Evolutionary conservation across 1,284 basidiomycete genomes (phyloP).

Genomic region (Ceratobasidium theobromae): DNA sequence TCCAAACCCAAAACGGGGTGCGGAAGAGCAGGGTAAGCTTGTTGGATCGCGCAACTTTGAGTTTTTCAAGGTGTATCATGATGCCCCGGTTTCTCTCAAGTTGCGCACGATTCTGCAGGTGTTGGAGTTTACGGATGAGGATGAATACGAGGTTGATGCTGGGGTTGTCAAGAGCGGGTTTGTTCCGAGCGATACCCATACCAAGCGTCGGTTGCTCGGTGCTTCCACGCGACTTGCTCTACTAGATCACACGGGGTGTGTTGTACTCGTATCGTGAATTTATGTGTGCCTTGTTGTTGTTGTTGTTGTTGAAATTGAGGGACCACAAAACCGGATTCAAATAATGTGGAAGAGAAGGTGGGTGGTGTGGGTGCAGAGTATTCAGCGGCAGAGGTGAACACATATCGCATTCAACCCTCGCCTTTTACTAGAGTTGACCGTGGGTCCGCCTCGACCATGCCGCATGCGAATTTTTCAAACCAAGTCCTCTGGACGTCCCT

Average conservation of each 20-base stretch:
- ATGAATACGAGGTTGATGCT: conserved; percentile 21
- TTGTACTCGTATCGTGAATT: conserved; percentile 15
- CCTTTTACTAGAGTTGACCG: conserved; percentile 34
- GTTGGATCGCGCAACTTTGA: conserved; percentile 12
- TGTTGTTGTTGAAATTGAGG: background rate
- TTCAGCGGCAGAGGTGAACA: conserved; percentile 30
- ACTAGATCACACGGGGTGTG: conserved; percentile 3
- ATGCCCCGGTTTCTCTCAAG: conserved; percentile 25
- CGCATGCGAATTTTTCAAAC: conserved; percentile 30
- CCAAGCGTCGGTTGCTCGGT: conserved; percentile 17
- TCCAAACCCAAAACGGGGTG: background rate
- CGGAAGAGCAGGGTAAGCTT: too few relatives aligned
- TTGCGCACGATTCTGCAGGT: conserved; percentile 25
- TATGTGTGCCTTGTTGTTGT: background rate
- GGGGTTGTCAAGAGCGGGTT: background rate
- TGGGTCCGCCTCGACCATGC: conserved; percentile 29
- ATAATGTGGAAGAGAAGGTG: background rate
- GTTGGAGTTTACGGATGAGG: conserved; percentile 12
- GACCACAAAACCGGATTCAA: conserved; percentile 31
- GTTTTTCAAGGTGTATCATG: conserved; percentile 29
- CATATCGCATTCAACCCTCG: conserved; percentile 33
- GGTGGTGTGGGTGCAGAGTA: background rate
- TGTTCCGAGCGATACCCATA: background rate
- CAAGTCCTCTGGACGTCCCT: conserved; percentile 1
- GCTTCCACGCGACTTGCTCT: conserved; percentile 9